A percentile compares a stretch with the other conserved stretches of the same genome.
Evolutionary conservation across 176 grass and related monocot species (phyloP).

Genomic region (Neostapfia colusana): DNA sequence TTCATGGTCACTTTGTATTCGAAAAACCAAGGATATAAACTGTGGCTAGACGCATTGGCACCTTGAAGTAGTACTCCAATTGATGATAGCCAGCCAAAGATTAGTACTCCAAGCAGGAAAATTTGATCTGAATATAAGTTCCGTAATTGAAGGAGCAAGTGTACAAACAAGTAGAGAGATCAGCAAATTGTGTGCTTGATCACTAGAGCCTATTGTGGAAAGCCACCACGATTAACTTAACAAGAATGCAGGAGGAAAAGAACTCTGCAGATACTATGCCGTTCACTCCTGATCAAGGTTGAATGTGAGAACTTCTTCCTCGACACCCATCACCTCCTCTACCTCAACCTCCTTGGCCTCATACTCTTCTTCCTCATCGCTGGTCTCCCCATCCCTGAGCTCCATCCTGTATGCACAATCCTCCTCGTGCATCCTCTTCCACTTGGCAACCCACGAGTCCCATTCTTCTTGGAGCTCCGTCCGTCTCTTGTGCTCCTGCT

Average conservation of each 20-base stretch:
- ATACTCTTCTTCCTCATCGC: slow-evolving; percentile 76
- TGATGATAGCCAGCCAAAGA: not conserved
- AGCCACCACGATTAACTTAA: not conserved
- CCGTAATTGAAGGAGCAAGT: not conserved
- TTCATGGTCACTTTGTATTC: not conserved
- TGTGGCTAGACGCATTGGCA: not conserved
- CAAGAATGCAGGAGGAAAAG: slow-evolving; percentile 23
- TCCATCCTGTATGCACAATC: slow-evolving; percentile 53
- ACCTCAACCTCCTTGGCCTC: slow-evolving; percentile 93
- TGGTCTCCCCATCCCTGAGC: slow-evolving; percentile 67
- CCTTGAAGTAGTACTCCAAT: not conserved
- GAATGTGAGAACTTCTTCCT: slow-evolving; percentile 58
- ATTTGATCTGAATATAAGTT: slow-evolving; percentile 30
- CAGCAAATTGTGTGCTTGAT: slow-evolving; percentile 28
- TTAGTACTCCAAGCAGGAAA: slow-evolving; percentile 42
- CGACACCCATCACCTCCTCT: slow-evolving; percentile 63
- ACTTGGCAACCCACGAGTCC: slow-evolving; percentile 70
- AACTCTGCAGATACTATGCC: slow-evolving; percentile 44
- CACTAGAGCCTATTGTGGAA: slow-evolving; percentile 28
- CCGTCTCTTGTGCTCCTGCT: slow-evolving; percentile 71
- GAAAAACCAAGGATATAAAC: not conserved
- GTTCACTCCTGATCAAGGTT: slow-evolving; percentile 64
- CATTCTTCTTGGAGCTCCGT: slow-evolving; percentile 73
- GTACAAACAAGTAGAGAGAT: slow-evolving; percentile 24
- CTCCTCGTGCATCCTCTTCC: slow-evolving; percentile 75